Base-by-base conservation (phyloP, 495 filamentous ascomycete genomes). In the Sporormia fimetaria region DNA sequence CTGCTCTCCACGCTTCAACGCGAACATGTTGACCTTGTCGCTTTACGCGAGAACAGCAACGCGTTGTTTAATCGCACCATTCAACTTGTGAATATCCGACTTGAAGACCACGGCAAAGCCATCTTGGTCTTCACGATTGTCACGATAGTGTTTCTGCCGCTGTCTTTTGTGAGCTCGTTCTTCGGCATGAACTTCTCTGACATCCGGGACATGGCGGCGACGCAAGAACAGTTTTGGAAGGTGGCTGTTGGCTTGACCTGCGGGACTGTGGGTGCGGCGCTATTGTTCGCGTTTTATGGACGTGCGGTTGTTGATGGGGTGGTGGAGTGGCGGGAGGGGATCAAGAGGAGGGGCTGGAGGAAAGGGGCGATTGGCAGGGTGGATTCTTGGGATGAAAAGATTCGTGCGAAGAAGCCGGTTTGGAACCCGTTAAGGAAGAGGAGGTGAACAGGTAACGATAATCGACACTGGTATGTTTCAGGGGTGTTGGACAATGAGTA, bases 131-230 rank as follows among this genome's bases (percentile, higher is more conserved):
- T 63, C 42, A 64, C 60, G 23, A 61, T 64, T 26, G 61, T 64
- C 9, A 63, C 61, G 8, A 58, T 64, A 35, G 42, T 63, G n/a
- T 64, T 64, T 31, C 52, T 64, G 15, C 61, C 61, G 0, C 43
- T 64, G 8, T 61, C 56, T 7, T 64, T 64, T 42, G 52, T 64
- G 3, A 50, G 58, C 1, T 57, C 51, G 23, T 63, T 63, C 39
- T 63, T 63, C 37, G 61, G 61, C 39, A 67, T 67, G 64, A 67
- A 67, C 37, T 54, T 63, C 25, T 26, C 26, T 6, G 64, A 67
- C 39, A 65, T 67, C 22, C 42, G 63, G 3, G 44, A 61, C 40
- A 61, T 58, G 52, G 48, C 47, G 16, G 47, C 40, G 15, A 58
- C 41, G 16, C 63, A 67, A 43, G 20, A 41, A 1, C 32, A 63